Conservation (phyloP, 2,329 filamentous ascomycete species). For the Trichoderma sp. region DNA sequence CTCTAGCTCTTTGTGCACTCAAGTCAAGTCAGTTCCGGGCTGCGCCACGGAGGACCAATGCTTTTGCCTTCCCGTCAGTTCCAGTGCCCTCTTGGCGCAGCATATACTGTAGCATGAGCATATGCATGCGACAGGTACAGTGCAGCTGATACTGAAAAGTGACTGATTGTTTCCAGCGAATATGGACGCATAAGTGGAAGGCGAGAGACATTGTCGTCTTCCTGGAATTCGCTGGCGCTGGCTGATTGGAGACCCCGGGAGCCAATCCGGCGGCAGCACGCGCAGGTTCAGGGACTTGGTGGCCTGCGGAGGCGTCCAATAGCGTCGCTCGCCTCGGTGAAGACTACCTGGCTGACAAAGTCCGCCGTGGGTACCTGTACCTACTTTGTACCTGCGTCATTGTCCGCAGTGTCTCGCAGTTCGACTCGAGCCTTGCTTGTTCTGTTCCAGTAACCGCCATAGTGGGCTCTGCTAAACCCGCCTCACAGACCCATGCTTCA, state of each 20-base stretch:
- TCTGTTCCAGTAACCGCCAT: too few species aligned
- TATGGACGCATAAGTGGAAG: too few species aligned
- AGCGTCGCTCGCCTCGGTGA: not conserved
- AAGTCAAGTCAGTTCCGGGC: not conserved
- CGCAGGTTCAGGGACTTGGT: not conserved
- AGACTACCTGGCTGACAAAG: conserved; percentile 6
- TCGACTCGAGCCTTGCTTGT: too few species aligned
- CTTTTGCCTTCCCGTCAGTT: not conserved
- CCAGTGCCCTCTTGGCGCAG: not conserved
- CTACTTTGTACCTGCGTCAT: not conserved
- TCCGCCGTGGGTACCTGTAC: not conserved
- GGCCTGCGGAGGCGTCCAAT: conserved; percentile 2
- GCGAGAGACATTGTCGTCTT: too few species aligned
- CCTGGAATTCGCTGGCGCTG: too few species aligned
- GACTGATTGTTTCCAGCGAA: too few species aligned
- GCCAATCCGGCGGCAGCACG: conserved; percentile 2
- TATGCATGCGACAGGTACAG: too few species aligned
- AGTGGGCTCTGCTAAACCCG: too few species aligned
- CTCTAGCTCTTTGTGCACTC: not conserved
- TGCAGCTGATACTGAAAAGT: too few species aligned
- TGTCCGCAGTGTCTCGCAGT: not conserved
- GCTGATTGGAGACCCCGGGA: not conserved
- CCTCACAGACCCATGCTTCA: too few species aligned
- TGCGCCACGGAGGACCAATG: conserved; percentile 20
- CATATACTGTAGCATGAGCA: too few species aligned